Conservation (phyloP, 2,329 filamentous ascomycete species). For the Pseudogymnoascus verrucosus region DNA sequence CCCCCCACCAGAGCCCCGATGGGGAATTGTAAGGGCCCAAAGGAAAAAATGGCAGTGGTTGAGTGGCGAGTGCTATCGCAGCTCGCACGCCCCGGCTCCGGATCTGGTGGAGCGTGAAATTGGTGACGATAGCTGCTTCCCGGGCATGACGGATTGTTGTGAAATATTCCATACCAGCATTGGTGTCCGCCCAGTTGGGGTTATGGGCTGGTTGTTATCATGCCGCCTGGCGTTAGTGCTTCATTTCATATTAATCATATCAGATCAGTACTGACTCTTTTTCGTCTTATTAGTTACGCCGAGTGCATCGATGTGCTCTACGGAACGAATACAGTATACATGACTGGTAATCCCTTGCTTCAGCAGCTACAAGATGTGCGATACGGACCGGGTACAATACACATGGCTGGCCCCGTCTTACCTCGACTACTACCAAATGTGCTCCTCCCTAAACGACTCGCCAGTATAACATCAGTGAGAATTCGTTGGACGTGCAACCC, state of each 20-base stretch:
- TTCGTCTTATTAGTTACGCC: not conserved
- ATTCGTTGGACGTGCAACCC: not conserved
- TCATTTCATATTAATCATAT: not conserved
- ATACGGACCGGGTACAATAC: not conserved
- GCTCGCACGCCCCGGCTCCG: not conserved
- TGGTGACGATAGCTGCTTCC: not conserved
- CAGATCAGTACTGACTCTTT: not conserved
- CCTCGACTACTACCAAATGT: not conserved
- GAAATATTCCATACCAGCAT: not conserved
- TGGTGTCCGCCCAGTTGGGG: not conserved
- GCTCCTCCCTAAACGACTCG: not conserved
- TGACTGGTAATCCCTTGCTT: not conserved
- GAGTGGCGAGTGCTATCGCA: not conserved
- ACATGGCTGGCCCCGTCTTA: not conserved
- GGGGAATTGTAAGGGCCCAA: not conserved
- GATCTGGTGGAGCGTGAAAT: not conserved
- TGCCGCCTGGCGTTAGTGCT: not conserved
- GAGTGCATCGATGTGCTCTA: not conserved
- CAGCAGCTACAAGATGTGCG: not conserved
- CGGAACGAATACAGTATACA: not conserved
- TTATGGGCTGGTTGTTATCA: not conserved
- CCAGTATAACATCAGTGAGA: not conserved
- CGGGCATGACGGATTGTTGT: not conserved
- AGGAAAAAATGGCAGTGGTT: not conserved
- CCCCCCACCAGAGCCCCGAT: not conserved